Percentiles rank a stretch among this genome's conserved stretches.
Evolutionary conservation across 768 basidiomycete genomes (phyloP).

Genomic region (Cantharellus cinnabarinus): DNA sequence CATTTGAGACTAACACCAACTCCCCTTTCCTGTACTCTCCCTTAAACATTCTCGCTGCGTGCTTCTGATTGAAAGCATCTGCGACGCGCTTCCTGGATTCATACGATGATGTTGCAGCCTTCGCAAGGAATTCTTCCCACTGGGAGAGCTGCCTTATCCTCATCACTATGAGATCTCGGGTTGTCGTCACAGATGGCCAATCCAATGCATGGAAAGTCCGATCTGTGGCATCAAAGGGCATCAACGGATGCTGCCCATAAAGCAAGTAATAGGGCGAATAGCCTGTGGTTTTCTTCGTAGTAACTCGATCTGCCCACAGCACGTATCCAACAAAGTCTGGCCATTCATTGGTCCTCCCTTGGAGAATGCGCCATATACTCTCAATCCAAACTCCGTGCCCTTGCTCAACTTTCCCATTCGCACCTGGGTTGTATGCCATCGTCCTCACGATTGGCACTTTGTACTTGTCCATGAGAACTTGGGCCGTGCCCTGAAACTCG

Average conservation of each 20-base stretch:
- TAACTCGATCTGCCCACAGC: conserved; percentile 15
- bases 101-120: background rate
- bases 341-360: conserved; percentile 14
- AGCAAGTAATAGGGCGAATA: conserved; percentile 16
- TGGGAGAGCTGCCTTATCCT: background rate
- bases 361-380: background rate
- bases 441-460: background rate
- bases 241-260: background rate
- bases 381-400: background rate
- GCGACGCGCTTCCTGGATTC: background rate
- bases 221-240: background rate
- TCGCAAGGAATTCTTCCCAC: background rate
- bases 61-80: too few relatives aligned
- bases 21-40: too few relatives aligned
- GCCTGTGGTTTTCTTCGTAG: conserved; percentile 14
- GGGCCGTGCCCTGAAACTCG: background rate
- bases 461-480: background rate
- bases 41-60: too few relatives aligned
- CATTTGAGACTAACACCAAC: too few relatives aligned
- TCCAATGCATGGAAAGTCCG: background rate
- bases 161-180: background rate
- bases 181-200: background rate
- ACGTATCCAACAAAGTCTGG: conserved; percentile 11
- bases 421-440: background rate
- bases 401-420: background rate